Evolutionary conservation across 1,139 yeast genomes (phyloP), one percentile per base, ranked within the genome.

Genomic region (Petasospora fabianii): DNA sequence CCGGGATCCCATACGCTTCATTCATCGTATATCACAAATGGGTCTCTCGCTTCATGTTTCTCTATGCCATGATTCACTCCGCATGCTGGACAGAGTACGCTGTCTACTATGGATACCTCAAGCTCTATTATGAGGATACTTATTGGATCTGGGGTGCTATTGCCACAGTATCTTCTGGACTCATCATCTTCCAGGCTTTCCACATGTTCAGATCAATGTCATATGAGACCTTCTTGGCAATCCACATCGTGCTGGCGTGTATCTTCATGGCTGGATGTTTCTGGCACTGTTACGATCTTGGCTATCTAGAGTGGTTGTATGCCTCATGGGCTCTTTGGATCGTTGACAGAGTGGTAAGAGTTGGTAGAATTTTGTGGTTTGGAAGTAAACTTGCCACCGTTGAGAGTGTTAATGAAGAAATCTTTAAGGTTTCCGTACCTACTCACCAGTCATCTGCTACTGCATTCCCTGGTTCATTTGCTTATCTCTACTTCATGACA

Each of bases 11-110:
- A 18, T 73, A 72, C 49, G 65, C 79, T 3, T 70, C 84, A 32
- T 81, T 82, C 55, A 65, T 79, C 42, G 65, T 73, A 17, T 71
- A 77, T 56, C 94, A 84, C 60, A 76, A 80, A 52, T 80, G 85
- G 82, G 54, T 77, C 6, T 27, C 46, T 12, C 20, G 46, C 14
- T 17, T 32, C 4, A 53, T 64, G 32, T 51, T 62, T 29, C 16
- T 62, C 11, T 54, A 62, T 42, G 60, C 67, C 2, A 41, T 69
- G 21, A 55, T 75, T 24, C 87, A 81, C 51, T 64, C 74, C 14
- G 68, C 37, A 68, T 72, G 79, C 27, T 64, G 68, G 62, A 77
- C 86, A 3, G 55, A 54, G 6, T 64, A 61, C 38, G 61, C 64
- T 28, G 41, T 53, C 3, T 43, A 42, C 1, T 47, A 39, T 28